Evolutionary conservation across 2,329 filamentous ascomycete species (phyloP).

Genomic region (Aspergillus oerlinghausenensis): DNA sequence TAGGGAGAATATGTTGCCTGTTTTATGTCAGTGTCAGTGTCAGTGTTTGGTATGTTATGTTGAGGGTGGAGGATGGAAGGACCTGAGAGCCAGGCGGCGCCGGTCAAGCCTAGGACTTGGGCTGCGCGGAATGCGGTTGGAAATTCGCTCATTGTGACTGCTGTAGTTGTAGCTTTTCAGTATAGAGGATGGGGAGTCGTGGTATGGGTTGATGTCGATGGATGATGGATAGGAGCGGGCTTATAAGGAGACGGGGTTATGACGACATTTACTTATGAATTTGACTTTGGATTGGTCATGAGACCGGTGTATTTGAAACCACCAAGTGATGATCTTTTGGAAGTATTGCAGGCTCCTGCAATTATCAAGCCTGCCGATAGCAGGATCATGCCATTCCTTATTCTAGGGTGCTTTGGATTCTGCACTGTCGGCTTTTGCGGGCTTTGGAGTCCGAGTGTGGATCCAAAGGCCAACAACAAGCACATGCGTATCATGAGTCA

Average conservation of each 20-base stretch:
- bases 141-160: conserved; percentile 9
- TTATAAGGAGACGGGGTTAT: neutral
- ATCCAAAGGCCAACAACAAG: neutral
- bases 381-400: neutral
- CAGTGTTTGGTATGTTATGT: neutral
- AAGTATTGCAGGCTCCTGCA: neutral
- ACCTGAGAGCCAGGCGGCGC: conserved; percentile 27
- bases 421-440: conserved; percentile 10
- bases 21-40: neutral
- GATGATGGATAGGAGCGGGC: too few relatives aligned
- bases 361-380: neutral
- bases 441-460: neutral
- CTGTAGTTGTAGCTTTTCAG: neutral
- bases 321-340: neutral
- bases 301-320: neutral
- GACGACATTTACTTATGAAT: neutral
- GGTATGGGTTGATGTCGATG: too few relatives aligned
- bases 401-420: neutral
- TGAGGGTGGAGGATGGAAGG: neutral
- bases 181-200: neutral
- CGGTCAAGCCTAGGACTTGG: conserved; percentile 24
- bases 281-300: neutral
- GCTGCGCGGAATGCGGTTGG: conserved; percentile 19
- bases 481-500: too few relatives aligned
- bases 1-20: conserved; percentile 25